These are phyloP conservation scores for Fraxinus sp. DNA, from an alignment of 305 asterid genomes.

Conservation along the genomic window DNA sequence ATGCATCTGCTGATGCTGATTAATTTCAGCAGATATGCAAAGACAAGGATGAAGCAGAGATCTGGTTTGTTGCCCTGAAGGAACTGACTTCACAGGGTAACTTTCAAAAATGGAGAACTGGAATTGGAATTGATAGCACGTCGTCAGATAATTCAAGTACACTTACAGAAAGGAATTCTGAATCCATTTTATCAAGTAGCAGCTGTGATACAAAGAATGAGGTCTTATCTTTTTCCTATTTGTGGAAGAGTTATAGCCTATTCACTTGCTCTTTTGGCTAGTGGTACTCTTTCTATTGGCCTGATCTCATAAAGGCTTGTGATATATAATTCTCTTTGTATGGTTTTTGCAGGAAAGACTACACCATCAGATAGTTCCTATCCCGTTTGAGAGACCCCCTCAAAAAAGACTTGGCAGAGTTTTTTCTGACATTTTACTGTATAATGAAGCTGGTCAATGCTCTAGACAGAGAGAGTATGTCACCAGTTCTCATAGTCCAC, in stretches of 20 bases:
- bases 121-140: conserved; percentile 27
- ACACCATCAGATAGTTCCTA: conserved; percentile 21
- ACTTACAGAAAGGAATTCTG: conserved; percentile 38
- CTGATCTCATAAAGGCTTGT: neutral
- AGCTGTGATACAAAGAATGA: conserved; percentile 39
- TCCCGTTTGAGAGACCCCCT: conserved; percentile 42
- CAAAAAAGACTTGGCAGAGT: conserved; percentile 53
- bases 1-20: conserved; percentile 22
- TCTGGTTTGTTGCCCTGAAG: conserved; percentile 62
- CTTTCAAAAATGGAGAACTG: conserved; percentile 44
- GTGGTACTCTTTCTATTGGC: neutral
- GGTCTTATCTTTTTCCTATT: conserved; percentile 43
- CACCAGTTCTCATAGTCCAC: conserved; percentile 36
- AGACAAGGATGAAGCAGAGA: conserved; percentile 75
- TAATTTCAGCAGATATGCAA: conserved; percentile 61
- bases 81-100: conserved; percentile 51
- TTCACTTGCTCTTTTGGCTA: conserved; percentile 8
- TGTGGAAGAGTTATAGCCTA: conserved; percentile 7
- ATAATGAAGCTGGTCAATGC: conserved; percentile 30
- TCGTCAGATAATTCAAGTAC: conserved; percentile 47
- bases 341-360: conserved; percentile 25
- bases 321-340: conserved; percentile 16
- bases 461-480: conserved; percentile 43
- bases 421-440: conserved; percentile 48
- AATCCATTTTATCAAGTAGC: conserved; percentile 40